Evolutionary conservation across 78 protist genomes (phyloP), one percentile per base, ranked within the genome.

Genomic region (Dictyostelium intermedium): DNA sequence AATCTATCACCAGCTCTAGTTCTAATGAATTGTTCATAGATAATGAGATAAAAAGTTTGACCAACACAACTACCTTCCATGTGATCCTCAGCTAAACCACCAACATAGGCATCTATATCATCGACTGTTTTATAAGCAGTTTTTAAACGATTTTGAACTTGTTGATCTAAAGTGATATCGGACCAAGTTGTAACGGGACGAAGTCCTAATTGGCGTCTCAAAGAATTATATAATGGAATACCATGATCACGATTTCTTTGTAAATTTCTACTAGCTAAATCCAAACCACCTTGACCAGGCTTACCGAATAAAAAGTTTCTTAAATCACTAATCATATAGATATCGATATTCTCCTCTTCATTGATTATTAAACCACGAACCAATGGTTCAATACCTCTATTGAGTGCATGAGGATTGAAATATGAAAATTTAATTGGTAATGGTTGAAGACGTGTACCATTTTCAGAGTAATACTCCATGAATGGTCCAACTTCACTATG

Each of bases 171-270:
- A 0, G 91, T 43, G 0, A 92, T 86, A 50, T 92, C 92, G 3
- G 96, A 73, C 87, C 89, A 92, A 25, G 70, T 84, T 34, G 39
- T 60, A 45, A 92, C 91, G 9, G 91, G 87, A 47, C 66, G 74
- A 50, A 92, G 43, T 1, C 96, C 96, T 3, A 84, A 10, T 30
- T 35, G 50, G 9, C 27, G 16, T n/a, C 96, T 83, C 34, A 84
- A 25, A 13, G 60, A 30, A 56, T 92, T 92, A 92, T 94, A 94
- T 5, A 34, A 18, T 41, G 91, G 91, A 14, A 94, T 84, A 69
- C 91, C 96, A 32, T 94, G 96, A 32, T 94, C 96, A 83, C 96
- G 91, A 50, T 83, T 70, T 35, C 96, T 32, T 41, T 87, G 82
- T 3, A 94, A 0, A 85, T 94, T 94, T 41, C 91, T 47, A 37